These are phyloP conservation scores for Tieghemostelium lacteum DNA, from an alignment of 78 protist genomes.

Conservation along the genomic window DNA sequence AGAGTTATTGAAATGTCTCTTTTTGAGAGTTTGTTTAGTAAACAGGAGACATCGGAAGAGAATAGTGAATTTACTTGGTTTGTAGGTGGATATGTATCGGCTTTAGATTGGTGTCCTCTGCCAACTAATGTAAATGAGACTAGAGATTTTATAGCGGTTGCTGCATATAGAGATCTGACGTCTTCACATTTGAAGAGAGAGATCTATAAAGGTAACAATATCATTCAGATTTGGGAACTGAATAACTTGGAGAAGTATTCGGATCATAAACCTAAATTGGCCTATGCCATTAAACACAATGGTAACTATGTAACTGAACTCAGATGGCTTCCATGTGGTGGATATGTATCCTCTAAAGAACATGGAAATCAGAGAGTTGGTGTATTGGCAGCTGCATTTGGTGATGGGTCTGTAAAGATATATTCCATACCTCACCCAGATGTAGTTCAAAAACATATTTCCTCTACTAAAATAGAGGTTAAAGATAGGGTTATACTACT, in stretches of 20 bases:
- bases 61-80: neutral
- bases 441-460: neutral
- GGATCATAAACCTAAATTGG: neutral
- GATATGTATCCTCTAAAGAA: neutral
- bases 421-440: constrained; percentile 51
- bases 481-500: neutral
- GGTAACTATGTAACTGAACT: constrained; percentile 34
- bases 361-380: constrained; percentile 18
- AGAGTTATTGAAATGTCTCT: neutral
- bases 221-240: constrained; percentile 54
- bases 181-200: constrained; percentile 9
- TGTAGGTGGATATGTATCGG: constrained; percentile 17
- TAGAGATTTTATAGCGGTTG: constrained; percentile 41
- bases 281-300: constrained; percentile 7
- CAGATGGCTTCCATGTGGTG: constrained; percentile 58
- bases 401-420: constrained; percentile 49
- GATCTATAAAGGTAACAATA: constrained; percentile 14
- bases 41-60: neutral
- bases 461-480: neutral
- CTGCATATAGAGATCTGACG: neutral
- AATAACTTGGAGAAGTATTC: neutral
- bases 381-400: constrained; percentile 48
- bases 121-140: neutral
- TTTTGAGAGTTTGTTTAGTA: neutral
- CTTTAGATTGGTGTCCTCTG: constrained; percentile 63